Conservation (phyloP, 2,329 filamentous ascomycete species). For the Xylariaceae sp. region DNA sequence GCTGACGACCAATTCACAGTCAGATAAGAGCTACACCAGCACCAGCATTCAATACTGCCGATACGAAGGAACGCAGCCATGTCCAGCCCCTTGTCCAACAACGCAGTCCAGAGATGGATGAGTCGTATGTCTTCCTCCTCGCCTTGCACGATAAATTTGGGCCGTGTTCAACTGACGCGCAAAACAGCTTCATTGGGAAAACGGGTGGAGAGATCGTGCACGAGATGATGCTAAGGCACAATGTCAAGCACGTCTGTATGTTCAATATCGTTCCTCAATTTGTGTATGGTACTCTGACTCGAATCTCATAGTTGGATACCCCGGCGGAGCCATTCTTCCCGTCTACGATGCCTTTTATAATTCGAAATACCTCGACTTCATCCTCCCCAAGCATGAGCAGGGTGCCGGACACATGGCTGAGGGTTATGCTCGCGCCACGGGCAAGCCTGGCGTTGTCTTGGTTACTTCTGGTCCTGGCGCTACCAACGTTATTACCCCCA, state of each 20-base stretch:
- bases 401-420: constrained; percentile 98
- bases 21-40: constrained; percentile 59
- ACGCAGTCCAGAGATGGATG: constrained; percentile 66
- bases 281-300: constrained; percentile 5
- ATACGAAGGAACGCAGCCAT: constrained; percentile 51
- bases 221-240: constrained; percentile 95
- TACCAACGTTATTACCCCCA: constrained; percentile 93
- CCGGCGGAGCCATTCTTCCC: constrained; percentile 92
- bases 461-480: constrained; percentile 96
- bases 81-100: constrained; percentile 67
- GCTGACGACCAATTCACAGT: constrained; percentile 34
- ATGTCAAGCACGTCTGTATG: constrained; percentile 92
- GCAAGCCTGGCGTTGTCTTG: constrained; percentile 91
- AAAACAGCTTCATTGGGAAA: constrained; percentile 79
- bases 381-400: constrained; percentile 94
- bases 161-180: constrained; percentile 7
- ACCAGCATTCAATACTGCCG: constrained; percentile 55
- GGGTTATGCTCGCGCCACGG: constrained; percentile 90
- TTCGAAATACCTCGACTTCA: constrained; percentile 93
- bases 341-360: constrained; percentile 99
- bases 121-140: constrained; percentile 61
- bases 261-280: constrained; percentile 27
- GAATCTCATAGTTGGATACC: constrained; percentile 68
- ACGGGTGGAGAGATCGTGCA: constrained; percentile 96
- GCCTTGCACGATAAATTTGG: neutral